Evolutionary conservation across 352 stramenopile species (phyloP).

Genomic region (Phytophthora quininea): DNA sequence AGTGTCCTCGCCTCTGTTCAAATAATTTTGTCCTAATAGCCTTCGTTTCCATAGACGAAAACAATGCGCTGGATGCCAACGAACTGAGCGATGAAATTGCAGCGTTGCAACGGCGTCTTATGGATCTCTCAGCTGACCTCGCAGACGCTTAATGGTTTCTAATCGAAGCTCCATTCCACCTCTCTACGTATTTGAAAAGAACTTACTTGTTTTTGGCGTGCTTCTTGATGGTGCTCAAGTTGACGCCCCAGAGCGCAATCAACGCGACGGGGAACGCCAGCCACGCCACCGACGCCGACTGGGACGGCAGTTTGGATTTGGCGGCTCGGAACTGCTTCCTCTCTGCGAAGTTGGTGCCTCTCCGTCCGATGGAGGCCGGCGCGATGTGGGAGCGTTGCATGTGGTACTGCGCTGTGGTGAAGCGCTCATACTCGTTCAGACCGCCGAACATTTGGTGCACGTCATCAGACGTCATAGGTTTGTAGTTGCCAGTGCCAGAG

Average conservation of each 20-base stretch:
- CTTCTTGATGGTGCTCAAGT: conserved; percentile 61
- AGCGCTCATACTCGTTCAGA: conserved; percentile 76
- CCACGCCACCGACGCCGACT: conserved; percentile 65
- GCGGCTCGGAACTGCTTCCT: conserved; percentile 70
- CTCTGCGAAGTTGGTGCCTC: conserved; percentile 64
- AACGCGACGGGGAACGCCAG: conserved; percentile 63
- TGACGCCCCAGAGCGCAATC: conserved; percentile 64
- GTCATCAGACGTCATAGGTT: conserved; percentile 70
- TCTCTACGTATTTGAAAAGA: conserved; percentile 28
- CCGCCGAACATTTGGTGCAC: conserved; percentile 79
- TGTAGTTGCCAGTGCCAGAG: conserved; percentile 45
- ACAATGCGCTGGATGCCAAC: conserved; percentile 58
- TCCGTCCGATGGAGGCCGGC: conserved; percentile 60
- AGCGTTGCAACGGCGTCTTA: conserved; percentile 61
- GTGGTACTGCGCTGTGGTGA: conserved; percentile 80
- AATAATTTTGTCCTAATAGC: conserved; percentile 6
- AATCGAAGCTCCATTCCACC: conserved; percentile 8
- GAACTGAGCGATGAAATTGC: conserved; percentile 72
- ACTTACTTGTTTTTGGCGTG: conserved; percentile 47
- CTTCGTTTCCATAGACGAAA: conserved; percentile 37
- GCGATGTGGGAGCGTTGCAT: conserved; percentile 56
- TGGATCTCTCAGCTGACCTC: conserved; percentile 63
- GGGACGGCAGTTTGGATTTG: conserved; percentile 59
- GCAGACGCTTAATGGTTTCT: conserved; percentile 37
- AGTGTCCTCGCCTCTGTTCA: background rate